Evolutionary conservation across 345 rosid species (phyloP).

Genomic region (Populus euphratica): DNA sequence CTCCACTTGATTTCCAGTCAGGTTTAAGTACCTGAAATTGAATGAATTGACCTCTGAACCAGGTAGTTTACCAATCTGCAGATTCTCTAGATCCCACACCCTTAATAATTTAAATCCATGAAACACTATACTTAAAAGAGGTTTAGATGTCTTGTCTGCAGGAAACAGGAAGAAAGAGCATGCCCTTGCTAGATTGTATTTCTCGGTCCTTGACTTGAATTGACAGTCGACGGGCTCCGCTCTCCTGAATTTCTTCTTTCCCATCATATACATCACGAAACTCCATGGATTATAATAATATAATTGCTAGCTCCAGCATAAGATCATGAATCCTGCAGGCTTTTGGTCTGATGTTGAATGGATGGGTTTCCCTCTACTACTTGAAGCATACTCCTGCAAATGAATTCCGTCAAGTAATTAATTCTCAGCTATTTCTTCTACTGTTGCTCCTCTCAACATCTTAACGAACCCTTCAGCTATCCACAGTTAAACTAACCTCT

Average conservation of each 20-base stretch:
- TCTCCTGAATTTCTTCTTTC: neutral
- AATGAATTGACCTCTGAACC: slow-evolving; percentile 21
- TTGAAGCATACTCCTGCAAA: slow-evolving; percentile 37
- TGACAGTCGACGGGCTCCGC: slow-evolving; percentile 24
- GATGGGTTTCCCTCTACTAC: slow-evolving; percentile 4
- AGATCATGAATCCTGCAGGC: slow-evolving; percentile 5
- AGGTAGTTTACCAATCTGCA: slow-evolving; percentile 27
- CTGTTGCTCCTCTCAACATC: neutral
- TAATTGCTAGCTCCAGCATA: slow-evolving; percentile 20
- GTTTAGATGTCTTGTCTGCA: neutral
- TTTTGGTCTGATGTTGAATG: neutral
- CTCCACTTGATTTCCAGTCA: slow-evolving; percentile 31
- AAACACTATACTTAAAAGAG: slow-evolving; percentile 1
- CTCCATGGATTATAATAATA: slow-evolving; percentile 25
- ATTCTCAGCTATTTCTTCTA: slow-evolving; percentile 36
- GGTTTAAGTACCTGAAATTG: slow-evolving; percentile 38
- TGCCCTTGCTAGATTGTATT: slow-evolving; percentile 3
- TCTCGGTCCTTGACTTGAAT: slow-evolving; percentile 10
- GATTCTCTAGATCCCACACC: slow-evolving; percentile 33
- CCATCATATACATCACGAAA: slow-evolving; percentile 21
- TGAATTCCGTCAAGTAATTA: slow-evolving; percentile 35
- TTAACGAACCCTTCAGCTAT: slow-evolving; percentile 37
- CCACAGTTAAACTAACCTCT: slow-evolving; percentile 28
- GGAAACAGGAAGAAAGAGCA: slow-evolving; percentile 29
- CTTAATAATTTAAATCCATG: slow-evolving; percentile 24